Evolutionary conservation across 352 stramenopile species (phyloP), one percentile per base, ranked within the genome.

Genomic region (Halophytophthora batemanensis): DNA sequence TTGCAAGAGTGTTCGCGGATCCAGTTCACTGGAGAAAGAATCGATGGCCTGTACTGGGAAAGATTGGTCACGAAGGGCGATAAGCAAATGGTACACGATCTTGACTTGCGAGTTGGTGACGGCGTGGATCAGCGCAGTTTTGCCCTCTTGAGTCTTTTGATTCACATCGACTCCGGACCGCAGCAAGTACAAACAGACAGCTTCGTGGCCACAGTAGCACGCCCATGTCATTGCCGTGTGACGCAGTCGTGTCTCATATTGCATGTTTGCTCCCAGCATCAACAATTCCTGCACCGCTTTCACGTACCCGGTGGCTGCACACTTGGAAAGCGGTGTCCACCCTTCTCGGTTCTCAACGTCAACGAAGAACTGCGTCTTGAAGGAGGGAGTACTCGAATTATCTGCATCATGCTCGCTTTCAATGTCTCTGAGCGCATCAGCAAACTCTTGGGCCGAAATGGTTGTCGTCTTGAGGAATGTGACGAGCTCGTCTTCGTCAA

Each of bases 141-240:
- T 86, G 5, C 76, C 69, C 29, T 90, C 82, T 0, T 59, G 50
- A 1, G 82, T 90, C 18, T 54, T 59, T 19, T 74, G 63, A 18
- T 67, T 34, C 3, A 82, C 39, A 23, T 71, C 31, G 7, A 77
- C 71, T 1, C 57, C 49, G 35, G 67, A 7, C 0, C 72, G 75
- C 22, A 93, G 58, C 1, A 93, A 55, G 3, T 67, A 46, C 12
- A 90, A 61, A 19, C 74, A 64, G 3, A 87, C 68, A 2, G 61
- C 53, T 41, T 90, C 81, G 40, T 93, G 79, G 3, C 82, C 82
- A 39, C 77, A 90, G 50, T 81, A 89, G 15, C 69, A 74, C 15
- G 82, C 82, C 82, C 82, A 90, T 7, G 79, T 90, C 59, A 90
- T 67, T 5, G 82, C 66, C 18, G 79, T 88, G 45, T 93, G 82